phyloP scores from a whole-genome alignment of 2,329 filamentous ascomycete genomes.

The Ampelomyces quisqualis region DNA sequence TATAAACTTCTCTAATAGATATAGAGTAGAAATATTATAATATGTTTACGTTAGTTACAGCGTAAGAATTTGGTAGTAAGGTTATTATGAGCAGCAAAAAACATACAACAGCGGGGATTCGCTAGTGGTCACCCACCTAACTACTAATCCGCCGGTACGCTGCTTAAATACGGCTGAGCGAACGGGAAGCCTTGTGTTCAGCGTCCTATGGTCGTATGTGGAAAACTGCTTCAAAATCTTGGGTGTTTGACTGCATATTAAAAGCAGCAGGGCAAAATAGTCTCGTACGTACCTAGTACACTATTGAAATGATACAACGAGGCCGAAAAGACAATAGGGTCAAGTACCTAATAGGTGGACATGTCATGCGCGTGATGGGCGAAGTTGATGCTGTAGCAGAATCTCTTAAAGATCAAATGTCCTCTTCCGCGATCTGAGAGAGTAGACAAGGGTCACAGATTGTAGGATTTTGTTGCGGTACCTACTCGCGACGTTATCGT shows the following conservation, averaged over 20 bases:
- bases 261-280: too few relatives aligned
- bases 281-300: too few relatives aligned
- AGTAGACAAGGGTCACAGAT: not conserved
- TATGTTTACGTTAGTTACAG: too few relatives aligned
- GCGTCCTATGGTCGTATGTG: not conserved
- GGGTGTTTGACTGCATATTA: too few relatives aligned
- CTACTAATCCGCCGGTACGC: not conserved
- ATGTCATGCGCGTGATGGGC: not conserved
- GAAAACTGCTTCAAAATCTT: too few relatives aligned
- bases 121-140: not conserved
- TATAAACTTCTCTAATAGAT: too few relatives aligned
- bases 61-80: too few relatives aligned
- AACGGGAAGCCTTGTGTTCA: not conserved
- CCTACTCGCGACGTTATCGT: too few relatives aligned
- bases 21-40: too few relatives aligned
- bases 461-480: too few relatives aligned
- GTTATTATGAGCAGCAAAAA: too few relatives aligned
- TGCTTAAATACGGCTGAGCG: not conserved
- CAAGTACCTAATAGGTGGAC: not conserved
- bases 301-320: not conserved
- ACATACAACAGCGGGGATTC: slow-evolving; percentile 1
- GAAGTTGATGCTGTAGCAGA: not conserved
- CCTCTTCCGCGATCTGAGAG: not conserved
- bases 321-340: not conserved
- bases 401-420: not conserved